A percentile compares a stretch with the other conserved stretches of the same genome.
Conservation (phyloP, 345 rosid species). For the Aquilaria sinensis region DNA sequence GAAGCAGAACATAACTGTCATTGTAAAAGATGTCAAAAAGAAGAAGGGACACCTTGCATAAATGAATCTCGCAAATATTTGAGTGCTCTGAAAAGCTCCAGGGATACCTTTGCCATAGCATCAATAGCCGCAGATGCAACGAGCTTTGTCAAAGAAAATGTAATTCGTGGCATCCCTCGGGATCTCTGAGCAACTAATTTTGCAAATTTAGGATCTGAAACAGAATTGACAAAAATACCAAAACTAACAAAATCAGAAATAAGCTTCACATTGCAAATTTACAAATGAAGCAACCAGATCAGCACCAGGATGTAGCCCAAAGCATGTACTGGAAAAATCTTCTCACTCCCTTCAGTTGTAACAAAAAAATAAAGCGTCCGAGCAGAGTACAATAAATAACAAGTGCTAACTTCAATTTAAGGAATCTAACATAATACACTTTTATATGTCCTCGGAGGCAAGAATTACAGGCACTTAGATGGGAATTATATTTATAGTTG, state of each 20-base stretch:
- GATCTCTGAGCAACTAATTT: conserved; percentile 77
- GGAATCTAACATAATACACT: no score
- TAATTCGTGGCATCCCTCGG: conserved; percentile 83
- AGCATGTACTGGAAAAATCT: background rate
- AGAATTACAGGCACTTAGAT: no score
- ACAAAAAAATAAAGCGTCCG: background rate
- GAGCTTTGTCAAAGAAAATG: conserved; percentile 48
- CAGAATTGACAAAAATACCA: conserved; percentile 6
- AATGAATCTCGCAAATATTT: conserved; percentile 29
- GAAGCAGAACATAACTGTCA: background rate
- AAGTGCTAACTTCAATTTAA: no score
- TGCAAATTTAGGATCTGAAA: conserved; percentile 45
- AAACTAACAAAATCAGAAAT: no score
- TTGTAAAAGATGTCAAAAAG: conserved; percentile 3
- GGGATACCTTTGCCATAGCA: conserved; percentile 53
- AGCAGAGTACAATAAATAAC: background rate
- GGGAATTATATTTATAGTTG: no score
- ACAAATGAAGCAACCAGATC: background rate
- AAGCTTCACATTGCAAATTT: background rate
- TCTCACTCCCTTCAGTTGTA: background rate
- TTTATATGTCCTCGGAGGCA: no score
- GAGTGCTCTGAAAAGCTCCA: conserved; percentile 53
- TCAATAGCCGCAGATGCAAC: conserved; percentile 48
- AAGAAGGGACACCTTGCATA: conserved; percentile 38
- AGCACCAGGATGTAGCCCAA: background rate